A percentile compares a stretch with the other conserved stretches of the same genome.
phyloP scores from a whole-genome alignment of 2,329 filamentous ascomycete genomes.

The Microascus cirrosus region DNA sequence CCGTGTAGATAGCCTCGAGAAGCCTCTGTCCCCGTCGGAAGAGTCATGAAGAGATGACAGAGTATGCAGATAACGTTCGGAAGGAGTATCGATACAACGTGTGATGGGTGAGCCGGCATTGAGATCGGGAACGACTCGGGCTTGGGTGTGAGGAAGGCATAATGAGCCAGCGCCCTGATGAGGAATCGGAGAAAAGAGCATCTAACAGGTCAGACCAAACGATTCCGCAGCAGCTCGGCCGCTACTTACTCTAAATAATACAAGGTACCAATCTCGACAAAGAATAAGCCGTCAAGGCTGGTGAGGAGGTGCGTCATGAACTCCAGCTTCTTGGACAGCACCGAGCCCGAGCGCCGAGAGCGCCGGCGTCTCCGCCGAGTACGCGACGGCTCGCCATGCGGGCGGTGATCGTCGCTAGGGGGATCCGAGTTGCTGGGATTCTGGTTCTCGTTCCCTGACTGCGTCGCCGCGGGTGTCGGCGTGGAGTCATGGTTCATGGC shows the following conservation, averaged over 20 bases:
- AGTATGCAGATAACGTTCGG: slow-evolving; percentile 51
- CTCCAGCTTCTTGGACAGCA: slow-evolving; percentile 45
- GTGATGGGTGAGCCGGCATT: slow-evolving; percentile 43
- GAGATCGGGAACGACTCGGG: slow-evolving; percentile 42
- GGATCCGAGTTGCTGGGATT: neutral
- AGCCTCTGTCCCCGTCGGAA: slow-evolving; percentile 47
- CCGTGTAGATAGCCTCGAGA: slow-evolving; percentile 57
- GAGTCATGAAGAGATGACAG: slow-evolving; percentile 42
- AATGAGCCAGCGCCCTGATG: slow-evolving; percentile 46
- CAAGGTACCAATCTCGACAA: slow-evolving; percentile 51
- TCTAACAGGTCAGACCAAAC: slow-evolving; percentile 22
- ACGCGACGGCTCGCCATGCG: slow-evolving; percentile 1
- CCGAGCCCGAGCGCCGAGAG: slow-evolving; percentile 24
- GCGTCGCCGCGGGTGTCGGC: slow-evolving; percentile 23
- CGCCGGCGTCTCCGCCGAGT: slow-evolving; percentile 18
- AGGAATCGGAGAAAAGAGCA: slow-evolving; percentile 54
- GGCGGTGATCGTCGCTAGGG: neutral
- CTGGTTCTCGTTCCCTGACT: slow-evolving; percentile 3
- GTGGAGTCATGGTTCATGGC: slow-evolving; percentile 42
- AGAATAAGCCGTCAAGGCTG: slow-evolving; percentile 51
- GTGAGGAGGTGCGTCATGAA: slow-evolving; percentile 50
- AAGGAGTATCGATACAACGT: slow-evolving; percentile 45
- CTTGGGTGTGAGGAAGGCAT: slow-evolving; percentile 54
- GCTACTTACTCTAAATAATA: slow-evolving; percentile 61
- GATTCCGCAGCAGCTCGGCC: neutral